phyloP scores from a whole-genome alignment of 768 basidiomycete genomes.

The Tulasnella sp. region DNA sequence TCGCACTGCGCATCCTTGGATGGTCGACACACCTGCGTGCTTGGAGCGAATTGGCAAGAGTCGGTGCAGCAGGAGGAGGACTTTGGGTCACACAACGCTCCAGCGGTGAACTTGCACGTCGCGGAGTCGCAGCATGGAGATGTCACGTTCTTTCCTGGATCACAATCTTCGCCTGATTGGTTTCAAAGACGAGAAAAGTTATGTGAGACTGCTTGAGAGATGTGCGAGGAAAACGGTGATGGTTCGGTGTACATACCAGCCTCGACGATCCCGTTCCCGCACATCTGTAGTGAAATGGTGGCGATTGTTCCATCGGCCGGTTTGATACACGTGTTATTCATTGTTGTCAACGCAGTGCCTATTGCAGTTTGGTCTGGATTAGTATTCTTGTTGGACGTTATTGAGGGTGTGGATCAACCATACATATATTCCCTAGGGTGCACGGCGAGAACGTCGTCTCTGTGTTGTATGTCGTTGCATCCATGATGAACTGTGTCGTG shows the following conservation, averaged over 20 bases:
- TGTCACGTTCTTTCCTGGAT: conserved; percentile 52
- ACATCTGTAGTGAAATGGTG: conserved; percentile 57
- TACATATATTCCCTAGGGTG: conserved; percentile 76
- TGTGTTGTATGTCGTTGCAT: conserved; percentile 50
- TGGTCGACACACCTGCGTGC: conserved; percentile 58
- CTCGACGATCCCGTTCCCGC: conserved; percentile 76
- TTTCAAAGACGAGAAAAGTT: conserved; percentile 22
- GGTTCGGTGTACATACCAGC: conserved; percentile 17
- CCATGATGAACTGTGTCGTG: conserved; percentile 68
- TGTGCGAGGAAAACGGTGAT: no score
- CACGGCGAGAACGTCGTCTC: conserved; percentile 70
- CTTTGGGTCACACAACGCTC: conserved; percentile 67
- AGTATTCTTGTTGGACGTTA: no score
- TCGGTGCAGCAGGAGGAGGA: conserved; percentile 66
- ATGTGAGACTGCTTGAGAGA: no score
- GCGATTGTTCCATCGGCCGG: conserved; percentile 38
- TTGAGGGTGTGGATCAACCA: conserved; percentile 24
- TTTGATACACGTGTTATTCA: conserved; percentile 58
- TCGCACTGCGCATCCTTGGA: conserved; percentile 59
- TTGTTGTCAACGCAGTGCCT: conserved; percentile 24
- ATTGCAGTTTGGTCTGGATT: no score
- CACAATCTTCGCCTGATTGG: conserved; percentile 64
- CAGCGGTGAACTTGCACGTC: conserved; percentile 62
- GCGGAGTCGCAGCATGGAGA: conserved; percentile 62
- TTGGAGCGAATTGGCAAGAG: conserved; percentile 56